A percentile compares a stretch with the other conserved stretches of the same genome.
These are phyloP conservation scores for Rutstroemia sydowiana DNA, from an alignment of 2,329 filamentous ascomycete genomes.

Conservation along the genomic window DNA sequence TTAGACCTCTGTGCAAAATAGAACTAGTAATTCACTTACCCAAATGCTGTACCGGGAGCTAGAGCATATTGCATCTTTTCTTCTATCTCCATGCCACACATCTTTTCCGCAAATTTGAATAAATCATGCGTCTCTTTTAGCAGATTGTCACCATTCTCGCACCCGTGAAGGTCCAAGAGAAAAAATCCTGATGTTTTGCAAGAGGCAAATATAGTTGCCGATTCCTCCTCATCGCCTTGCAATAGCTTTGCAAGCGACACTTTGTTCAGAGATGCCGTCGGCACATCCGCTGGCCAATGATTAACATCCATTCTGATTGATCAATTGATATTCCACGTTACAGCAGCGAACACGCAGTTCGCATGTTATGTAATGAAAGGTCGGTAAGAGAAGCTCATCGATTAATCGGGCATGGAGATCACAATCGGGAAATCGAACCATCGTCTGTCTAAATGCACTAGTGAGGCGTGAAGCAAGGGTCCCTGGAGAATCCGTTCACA, in stretches of 20 bases:
- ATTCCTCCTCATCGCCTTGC: not conserved
- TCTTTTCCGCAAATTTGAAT: not conserved
- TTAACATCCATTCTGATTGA: not conserved
- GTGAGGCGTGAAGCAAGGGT: too few relatives aligned
- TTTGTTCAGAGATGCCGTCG: not conserved
- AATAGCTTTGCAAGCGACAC: not conserved
- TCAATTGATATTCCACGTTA: too few relatives aligned
- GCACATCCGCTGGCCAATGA: not conserved
- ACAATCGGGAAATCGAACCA: too few relatives aligned
- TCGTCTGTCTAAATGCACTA: too few relatives aligned
- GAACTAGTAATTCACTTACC: not conserved
- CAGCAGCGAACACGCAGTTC: too few relatives aligned
- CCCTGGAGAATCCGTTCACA: too few relatives aligned
- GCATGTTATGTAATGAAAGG: too few relatives aligned
- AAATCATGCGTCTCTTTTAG: not conserved
- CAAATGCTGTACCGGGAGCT: not conserved
- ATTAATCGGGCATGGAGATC: too few relatives aligned
- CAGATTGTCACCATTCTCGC: not conserved
- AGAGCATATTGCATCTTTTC: not conserved
- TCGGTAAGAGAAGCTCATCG: too few relatives aligned
- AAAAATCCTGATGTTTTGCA: slow-evolving; percentile 25
- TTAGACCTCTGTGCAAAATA: not conserved
- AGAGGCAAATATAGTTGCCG: slow-evolving; percentile 15
- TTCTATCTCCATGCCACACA: not conserved
- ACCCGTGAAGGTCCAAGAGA: slow-evolving; percentile 19